phyloP scores from a whole-genome alignment of 2,329 filamentous ascomycete species.

The Sarocladium oryzae region DNA sequence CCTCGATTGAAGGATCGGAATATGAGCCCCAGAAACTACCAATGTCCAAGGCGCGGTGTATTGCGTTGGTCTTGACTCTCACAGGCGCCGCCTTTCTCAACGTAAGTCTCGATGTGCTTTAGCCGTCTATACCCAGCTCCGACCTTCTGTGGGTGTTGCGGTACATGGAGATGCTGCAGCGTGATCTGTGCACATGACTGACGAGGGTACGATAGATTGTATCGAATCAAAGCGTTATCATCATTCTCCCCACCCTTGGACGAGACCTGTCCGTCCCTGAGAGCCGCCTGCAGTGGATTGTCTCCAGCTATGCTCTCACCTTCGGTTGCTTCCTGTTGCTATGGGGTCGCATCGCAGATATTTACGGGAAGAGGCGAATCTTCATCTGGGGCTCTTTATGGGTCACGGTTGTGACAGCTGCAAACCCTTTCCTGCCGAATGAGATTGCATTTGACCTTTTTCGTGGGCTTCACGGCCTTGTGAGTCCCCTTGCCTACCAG shows the following conservation, averaged over 20 bases:
- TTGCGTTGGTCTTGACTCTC: conserved; percentile 48
- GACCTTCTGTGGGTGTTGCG: background rate
- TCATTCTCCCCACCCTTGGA: conserved; percentile 57
- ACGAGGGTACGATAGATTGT: conserved; percentile 35
- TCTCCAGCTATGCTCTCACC: conserved; percentile 58
- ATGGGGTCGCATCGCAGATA: conserved; percentile 61
- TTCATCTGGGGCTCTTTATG: conserved; percentile 60
- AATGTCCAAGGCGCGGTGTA: conserved; percentile 44
- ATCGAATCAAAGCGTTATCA: conserved; percentile 52
- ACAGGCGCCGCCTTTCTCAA: conserved; percentile 52
- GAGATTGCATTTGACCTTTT: conserved; percentile 65
- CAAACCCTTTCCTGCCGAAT: conserved; percentile 57
- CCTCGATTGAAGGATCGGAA: conserved; percentile 13
- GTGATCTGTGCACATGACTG: too few relatives aligned
- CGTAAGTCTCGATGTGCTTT: conserved; percentile 23
- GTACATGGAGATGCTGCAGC: too few relatives aligned
- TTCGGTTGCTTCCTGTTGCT: conserved; percentile 63
- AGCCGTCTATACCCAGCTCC: conserved; percentile 9
- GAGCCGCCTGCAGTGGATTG: conserved; percentile 56
- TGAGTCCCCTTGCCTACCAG: conserved; percentile 13
- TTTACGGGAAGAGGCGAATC: conserved; percentile 59
- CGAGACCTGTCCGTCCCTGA: conserved; percentile 49
- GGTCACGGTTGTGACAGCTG: conserved; percentile 51
- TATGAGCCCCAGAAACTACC: conserved; percentile 22
- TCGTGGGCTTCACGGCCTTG: conserved; percentile 58